Evolutionary conservation across 352 stramenopile genomes (phyloP).

Genomic region (Globisporangium viniferum): DNA sequence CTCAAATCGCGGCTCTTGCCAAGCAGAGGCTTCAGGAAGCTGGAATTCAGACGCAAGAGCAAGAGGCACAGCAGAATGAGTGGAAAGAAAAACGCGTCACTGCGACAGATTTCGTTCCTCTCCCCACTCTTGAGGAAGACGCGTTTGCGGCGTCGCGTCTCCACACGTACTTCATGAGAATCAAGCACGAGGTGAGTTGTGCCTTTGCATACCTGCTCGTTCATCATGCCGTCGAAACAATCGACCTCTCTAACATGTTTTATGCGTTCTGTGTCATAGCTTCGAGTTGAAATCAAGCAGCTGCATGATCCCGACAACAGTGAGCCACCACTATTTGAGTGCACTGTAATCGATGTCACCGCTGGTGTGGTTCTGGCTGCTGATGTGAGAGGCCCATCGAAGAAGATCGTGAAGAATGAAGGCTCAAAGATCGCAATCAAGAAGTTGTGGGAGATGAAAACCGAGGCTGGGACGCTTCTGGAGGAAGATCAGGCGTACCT

Average conservation of each 20-base stretch:
- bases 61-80: constrained; percentile 47
- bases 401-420: constrained; percentile 73
- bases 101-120: constrained; percentile 31
- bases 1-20: constrained; percentile 33
- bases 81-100: constrained; percentile 29
- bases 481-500: constrained; percentile 63
- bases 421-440: constrained; percentile 61
- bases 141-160: constrained; percentile 36
- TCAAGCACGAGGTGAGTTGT: constrained; percentile 47
- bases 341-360: constrained; percentile 38
- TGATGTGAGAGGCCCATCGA: constrained; percentile 53
- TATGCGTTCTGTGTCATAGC: constrained; percentile 15
- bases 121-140: constrained; percentile 71
- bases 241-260: not conserved
- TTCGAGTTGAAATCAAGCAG: constrained; percentile 44
- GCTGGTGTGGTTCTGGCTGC: constrained; percentile 38
- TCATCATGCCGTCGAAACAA: not conserved
- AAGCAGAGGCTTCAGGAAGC: constrained; percentile 36
- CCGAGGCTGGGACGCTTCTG: constrained; percentile 40
- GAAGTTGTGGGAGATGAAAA: constrained; percentile 78
- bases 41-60: constrained; percentile 17
- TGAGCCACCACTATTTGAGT: constrained; percentile 63
- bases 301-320: constrained; percentile 45
- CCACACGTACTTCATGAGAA: constrained; percentile 62
- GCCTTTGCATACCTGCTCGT: not conserved